These are phyloP conservation scores for Penicillium occitanis DNA, from an alignment of 2,329 filamentous ascomycete species.

Conservation along the genomic window DNA sequence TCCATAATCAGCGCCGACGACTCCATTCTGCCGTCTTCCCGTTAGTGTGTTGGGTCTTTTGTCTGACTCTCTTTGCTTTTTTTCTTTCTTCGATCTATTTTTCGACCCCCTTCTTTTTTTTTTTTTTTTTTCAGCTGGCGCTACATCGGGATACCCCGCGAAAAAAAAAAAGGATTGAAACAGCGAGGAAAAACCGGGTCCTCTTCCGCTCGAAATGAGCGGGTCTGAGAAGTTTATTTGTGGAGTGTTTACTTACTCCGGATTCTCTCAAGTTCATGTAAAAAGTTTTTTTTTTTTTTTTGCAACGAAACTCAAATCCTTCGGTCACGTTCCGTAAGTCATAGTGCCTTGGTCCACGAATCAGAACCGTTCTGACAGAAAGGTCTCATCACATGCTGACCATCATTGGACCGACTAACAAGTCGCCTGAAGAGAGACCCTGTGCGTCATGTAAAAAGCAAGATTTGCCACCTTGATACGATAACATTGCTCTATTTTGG, in stretches of 20 bases:
- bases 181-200: slow-evolving; percentile 21
- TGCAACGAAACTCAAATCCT: neutral
- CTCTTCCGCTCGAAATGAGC: neutral
- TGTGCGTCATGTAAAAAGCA: slow-evolving; percentile 5
- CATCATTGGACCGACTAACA: neutral
- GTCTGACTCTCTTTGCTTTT: slow-evolving; percentile 10
- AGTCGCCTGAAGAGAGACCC: neutral
- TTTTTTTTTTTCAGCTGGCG: neutral
- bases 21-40: slow-evolving; percentile 12
- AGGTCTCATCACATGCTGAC: neutral
- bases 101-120: neutral
- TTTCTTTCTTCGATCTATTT: neutral
- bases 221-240: slow-evolving; percentile 6
- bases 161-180: slow-evolving; percentile 11
- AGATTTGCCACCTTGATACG: slow-evolving; percentile 9
- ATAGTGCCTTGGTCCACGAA: slow-evolving; percentile 5
- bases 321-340: neutral
- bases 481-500: neutral
- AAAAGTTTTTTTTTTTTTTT: neutral
- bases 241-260: slow-evolving; percentile 1
- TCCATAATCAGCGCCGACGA: slow-evolving; percentile 12
- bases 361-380: neutral
- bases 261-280: neutral
- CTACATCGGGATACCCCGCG: slow-evolving; percentile 18
- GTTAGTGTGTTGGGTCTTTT: neutral